Percentiles rank a stretch among this genome's conserved stretches.
These are phyloP conservation scores for Metschnikowia continentalis DNA, from an alignment of 805 yeast species.

Conservation along the genomic window DNA sequence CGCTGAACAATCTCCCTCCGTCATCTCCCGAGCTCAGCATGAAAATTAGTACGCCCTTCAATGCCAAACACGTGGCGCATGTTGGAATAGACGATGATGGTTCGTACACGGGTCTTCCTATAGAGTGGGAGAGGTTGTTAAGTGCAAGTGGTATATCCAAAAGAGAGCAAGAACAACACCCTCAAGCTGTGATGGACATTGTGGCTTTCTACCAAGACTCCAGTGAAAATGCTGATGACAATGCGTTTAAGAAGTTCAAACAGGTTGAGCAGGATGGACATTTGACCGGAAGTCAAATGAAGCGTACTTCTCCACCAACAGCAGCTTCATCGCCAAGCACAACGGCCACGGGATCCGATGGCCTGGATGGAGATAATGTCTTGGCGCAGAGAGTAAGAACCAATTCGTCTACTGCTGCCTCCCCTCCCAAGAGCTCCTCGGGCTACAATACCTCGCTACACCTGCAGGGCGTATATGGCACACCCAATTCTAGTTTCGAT, in stretches of 20 bases:
- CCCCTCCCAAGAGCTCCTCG: conserved; percentile 1
- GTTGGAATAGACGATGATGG: conserved; percentile 90
- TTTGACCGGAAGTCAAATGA: background rate
- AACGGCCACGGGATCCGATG: conserved; percentile 20
- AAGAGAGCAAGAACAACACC: conserved; percentile 85
- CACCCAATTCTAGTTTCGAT: conserved; percentile 17
- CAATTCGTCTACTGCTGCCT: background rate
- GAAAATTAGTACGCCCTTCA: conserved; percentile 87
- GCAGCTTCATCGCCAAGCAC: conserved; percentile 28
- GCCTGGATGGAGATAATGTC: background rate
- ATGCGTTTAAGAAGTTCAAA: conserved; percentile 42
- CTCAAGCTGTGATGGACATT: conserved; percentile 90
- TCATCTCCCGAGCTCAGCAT: conserved; percentile 25
- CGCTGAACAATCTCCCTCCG: background rate
- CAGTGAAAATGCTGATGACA: conserved; percentile 40
- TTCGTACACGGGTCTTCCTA: conserved; percentile 86
- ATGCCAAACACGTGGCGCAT: conserved; percentile 86
- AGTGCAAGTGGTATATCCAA: conserved; percentile 83
- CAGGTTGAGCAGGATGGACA: conserved; percentile 18
- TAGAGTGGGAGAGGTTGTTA: conserved; percentile 83
- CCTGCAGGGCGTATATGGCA: background rate
- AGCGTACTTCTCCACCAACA: conserved; percentile 22
- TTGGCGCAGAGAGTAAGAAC: background rate
- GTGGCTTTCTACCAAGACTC: conserved; percentile 76
- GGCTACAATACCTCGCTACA: background rate